A percentile compares a stretch with the other conserved stretches of the same genome.
These are phyloP conservation scores for Vitis hybrid DNA, from an alignment of 177 flowering plant genomes.

Conservation along the genomic window DNA sequence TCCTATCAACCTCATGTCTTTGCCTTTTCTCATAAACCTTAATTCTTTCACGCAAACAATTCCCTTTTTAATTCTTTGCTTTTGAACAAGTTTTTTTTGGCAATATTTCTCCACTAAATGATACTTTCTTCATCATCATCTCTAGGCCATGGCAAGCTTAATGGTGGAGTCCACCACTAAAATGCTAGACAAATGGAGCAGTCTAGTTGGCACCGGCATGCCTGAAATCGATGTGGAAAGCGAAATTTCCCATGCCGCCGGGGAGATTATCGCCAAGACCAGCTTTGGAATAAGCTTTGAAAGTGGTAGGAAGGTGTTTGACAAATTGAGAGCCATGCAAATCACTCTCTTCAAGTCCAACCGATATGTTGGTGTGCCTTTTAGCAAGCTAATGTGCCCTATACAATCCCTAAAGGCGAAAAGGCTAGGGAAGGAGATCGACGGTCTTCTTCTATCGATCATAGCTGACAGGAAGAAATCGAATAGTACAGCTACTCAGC, in stretches of 20 bases:
- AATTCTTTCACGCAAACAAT: too few species aligned
- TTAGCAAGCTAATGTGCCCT: conserved; percentile 41
- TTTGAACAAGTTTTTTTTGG: too few species aligned
- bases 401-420: conserved; percentile 42
- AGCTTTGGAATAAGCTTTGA: conserved; percentile 63
- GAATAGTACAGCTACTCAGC: conserved; percentile 6
- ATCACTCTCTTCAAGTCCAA: conserved; percentile 51
- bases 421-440: conserved; percentile 72
- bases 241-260: conserved; percentile 48
- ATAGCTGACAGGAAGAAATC: conserved; percentile 35
- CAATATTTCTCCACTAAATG: not conserved
- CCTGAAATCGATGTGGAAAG: conserved; percentile 67
- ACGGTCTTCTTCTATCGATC: conserved; percentile 50
- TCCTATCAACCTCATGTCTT: too few species aligned
- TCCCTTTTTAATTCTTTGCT: too few species aligned
- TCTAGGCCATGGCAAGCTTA: conserved; percentile 56
- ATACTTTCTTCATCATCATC: not conserved
- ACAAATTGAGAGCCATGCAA: conserved; percentile 68
- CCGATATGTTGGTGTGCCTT: conserved; percentile 78
- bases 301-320: conserved; percentile 41
- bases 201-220: conserved; percentile 35
- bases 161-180: conserved; percentile 67
- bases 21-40: too few species aligned
- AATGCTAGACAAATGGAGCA: conserved; percentile 64
- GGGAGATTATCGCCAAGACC: conserved; percentile 73